Conservation (phyloP, 2,329 filamentous ascomycete genomes). For the Nothopassalora personata region DNA sequence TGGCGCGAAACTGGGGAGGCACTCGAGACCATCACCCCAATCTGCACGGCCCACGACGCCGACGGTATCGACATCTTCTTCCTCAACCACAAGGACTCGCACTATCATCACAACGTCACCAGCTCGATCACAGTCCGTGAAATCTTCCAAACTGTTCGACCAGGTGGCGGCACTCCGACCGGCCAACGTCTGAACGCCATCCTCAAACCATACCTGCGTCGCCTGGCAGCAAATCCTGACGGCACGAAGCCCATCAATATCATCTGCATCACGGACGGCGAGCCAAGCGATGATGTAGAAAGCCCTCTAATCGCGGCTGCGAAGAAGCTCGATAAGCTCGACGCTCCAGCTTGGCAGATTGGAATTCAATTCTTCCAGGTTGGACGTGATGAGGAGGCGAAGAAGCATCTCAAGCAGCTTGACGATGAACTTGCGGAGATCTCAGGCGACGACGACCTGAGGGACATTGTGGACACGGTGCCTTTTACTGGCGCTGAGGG, state of each 20-base stretch:
- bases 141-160: constrained; percentile 66
- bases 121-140: constrained; percentile 53
- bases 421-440: constrained; percentile 65
- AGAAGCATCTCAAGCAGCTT: constrained; percentile 60
- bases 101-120: constrained; percentile 61
- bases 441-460: constrained; percentile 50
- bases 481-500: constrained; percentile 58
- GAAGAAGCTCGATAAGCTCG: constrained; percentile 61
- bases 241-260: constrained; percentile 75
- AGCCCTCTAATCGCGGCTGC: constrained; percentile 62
- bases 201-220: constrained; percentile 63
- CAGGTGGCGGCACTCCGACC: constrained; percentile 66
- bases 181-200: constrained; percentile 67
- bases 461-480: constrained; percentile 91
- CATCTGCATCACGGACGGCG: constrained; percentile 89
- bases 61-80: constrained; percentile 93
- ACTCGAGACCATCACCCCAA: constrained; percentile 68
- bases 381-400: constrained; percentile 64
- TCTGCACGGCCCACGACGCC: constrained; percentile 71
- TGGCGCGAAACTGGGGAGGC: constrained; percentile 72
- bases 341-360: constrained; percentile 73
- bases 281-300: constrained; percentile 73
- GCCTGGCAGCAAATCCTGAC: constrained; percentile 46
- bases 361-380: constrained; percentile 97
- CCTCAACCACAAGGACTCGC: constrained; percentile 62